Conservation (phyloP, 2,329 filamentous ascomycete species). For the Microcyclospora pomicola region DNA sequence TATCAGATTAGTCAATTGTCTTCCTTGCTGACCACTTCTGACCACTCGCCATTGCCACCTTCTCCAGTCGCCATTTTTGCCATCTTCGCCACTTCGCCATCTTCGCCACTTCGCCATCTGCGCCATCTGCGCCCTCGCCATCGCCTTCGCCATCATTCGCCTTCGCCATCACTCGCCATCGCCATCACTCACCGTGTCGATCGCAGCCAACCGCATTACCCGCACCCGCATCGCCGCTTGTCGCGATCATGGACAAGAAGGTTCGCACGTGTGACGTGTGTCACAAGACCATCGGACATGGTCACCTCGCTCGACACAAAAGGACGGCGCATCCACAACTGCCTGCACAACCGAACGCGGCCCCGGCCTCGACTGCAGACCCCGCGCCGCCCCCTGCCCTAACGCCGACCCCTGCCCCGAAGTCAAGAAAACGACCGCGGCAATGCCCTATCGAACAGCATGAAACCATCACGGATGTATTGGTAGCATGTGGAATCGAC, state of each 20-base stretch:
- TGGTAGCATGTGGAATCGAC: constrained; percentile 2
- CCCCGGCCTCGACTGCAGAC: not conserved
- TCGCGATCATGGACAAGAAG: not conserved
- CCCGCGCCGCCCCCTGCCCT: too few species aligned
- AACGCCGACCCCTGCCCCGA: too few species aligned
- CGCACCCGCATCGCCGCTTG: not conserved
- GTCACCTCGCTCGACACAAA: constrained; percentile 3
- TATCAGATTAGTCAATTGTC: too few species aligned
- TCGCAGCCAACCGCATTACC: not conserved
- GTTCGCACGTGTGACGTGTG: constrained; percentile 1
- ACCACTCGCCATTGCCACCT: too few species aligned
- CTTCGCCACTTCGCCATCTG: too few species aligned
- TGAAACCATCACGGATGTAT: constrained; percentile 2
- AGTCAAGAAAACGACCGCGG: too few species aligned
- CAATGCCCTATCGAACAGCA: constrained; percentile 1
- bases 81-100: too few species aligned
- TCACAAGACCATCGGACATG: not conserved
- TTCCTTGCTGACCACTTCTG: too few species aligned
- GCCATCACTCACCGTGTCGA: not conserved
- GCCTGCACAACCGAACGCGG: too few species aligned
- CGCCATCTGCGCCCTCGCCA: too few species aligned
- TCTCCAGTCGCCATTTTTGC: too few species aligned
- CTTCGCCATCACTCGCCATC: not conserved
- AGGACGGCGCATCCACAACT: constrained; percentile 1
- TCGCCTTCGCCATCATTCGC: too few species aligned